Percentiles rank a stretch among this genome's conserved stretches.
phyloP scores from a whole-genome alignment of 2,329 filamentous ascomycete genomes.

The Xylariaceae sp. region DNA sequence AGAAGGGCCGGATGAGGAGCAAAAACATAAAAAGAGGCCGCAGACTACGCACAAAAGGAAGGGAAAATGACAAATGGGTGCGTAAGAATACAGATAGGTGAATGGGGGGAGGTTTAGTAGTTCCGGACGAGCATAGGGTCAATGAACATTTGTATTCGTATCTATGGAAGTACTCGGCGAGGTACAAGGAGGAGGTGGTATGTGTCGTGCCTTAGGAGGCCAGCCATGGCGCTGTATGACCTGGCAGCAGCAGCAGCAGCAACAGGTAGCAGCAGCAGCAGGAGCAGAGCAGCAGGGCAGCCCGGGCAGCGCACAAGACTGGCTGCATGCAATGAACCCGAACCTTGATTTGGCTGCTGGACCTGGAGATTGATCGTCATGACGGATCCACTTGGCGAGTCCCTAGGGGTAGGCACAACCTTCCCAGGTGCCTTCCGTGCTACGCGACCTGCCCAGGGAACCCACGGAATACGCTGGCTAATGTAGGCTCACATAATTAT shows the following conservation, averaged over 20 bases:
- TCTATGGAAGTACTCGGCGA: not conserved
- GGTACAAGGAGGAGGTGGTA: not conserved
- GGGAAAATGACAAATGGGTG: not conserved
- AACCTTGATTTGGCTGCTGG: not conserved
- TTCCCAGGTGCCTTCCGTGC: not conserved
- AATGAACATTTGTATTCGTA: too few species aligned
- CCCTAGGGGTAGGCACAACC: not conserved
- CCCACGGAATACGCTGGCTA: not conserved
- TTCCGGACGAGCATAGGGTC: too few species aligned
- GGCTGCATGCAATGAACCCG: not conserved
- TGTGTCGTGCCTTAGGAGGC: not conserved
- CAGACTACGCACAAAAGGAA: not conserved
- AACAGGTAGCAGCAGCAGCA: too few species aligned
- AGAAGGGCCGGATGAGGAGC: not conserved
- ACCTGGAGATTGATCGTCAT: not conserved
- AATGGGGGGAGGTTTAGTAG: not conserved
- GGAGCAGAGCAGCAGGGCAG: too few species aligned
- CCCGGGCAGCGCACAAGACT: not conserved
- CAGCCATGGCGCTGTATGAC: not conserved
- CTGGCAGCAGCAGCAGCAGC: not conserved
- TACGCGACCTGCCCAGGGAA: too few species aligned
- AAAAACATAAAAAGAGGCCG: not conserved
- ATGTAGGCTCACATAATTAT: not conserved
- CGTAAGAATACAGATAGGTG: not conserved
- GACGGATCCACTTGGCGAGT: not conserved